These are phyloP conservation scores for Colletotrichum nymphaeae DNA, from an alignment of 2,329 filamentous ascomycete species.

Conservation along the genomic window DNA sequence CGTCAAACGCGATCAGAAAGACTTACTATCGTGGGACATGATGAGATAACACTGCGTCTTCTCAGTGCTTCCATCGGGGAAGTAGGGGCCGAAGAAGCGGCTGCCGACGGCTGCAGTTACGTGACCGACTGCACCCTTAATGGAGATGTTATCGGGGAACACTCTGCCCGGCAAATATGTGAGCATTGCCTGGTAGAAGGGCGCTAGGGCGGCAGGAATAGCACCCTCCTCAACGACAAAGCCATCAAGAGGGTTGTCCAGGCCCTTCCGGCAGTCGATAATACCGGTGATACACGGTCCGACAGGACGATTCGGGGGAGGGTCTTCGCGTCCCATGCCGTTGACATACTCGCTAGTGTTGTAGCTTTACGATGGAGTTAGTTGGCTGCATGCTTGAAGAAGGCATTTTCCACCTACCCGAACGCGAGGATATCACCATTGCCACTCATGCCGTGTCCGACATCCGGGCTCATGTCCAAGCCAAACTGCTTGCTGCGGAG, in stretches of 20 bases:
- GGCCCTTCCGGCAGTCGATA: constrained; percentile 67
- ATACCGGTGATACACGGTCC: constrained; percentile 73
- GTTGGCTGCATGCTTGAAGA: too few species aligned
- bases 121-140: constrained; percentile 55
- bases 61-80: constrained; percentile 63
- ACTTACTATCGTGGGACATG: constrained; percentile 71
- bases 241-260: constrained; percentile 67
- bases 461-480: constrained; percentile 64
- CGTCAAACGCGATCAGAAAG: not conserved
- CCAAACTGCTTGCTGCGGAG: constrained; percentile 70
- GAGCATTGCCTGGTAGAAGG: constrained; percentile 68
- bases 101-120: constrained; percentile 61
- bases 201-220: constrained; percentile 66
- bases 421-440: constrained; percentile 77
- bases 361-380: constrained; percentile 53
- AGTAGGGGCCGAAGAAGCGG: constrained; percentile 68
- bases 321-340: constrained; percentile 61
- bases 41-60: constrained; percentile 73
- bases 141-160: constrained; percentile 48
- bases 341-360: constrained; percentile 69
- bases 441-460: constrained; percentile 72
- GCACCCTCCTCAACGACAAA: constrained; percentile 74
- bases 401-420: constrained; percentile 53
- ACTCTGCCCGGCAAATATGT: constrained; percentile 62
- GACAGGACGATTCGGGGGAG: constrained; percentile 62